Evolutionary conservation across 108 stramenopile genomes (phyloP).

Genomic region (Nitzschia inconspicua): DNA sequence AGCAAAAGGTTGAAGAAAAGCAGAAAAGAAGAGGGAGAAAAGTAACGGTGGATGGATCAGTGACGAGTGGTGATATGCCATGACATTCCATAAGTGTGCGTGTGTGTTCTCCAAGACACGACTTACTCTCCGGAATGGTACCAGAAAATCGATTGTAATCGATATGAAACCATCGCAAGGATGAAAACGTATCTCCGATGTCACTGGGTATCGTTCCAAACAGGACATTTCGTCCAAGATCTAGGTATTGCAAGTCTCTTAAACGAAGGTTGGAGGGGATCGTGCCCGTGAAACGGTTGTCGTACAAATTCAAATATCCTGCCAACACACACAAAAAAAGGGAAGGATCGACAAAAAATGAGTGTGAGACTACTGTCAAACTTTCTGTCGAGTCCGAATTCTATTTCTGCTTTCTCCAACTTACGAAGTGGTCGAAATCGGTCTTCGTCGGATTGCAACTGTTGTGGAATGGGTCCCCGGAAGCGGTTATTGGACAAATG

Average conservation of each 20-base stretch:
- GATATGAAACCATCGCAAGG: conserved; percentile 37
- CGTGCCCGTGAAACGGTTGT: conserved; percentile 25
- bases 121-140: conserved; percentile 29
- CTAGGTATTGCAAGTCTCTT: conserved; percentile 35
- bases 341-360: not conserved
- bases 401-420: no score
- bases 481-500: conserved; percentile 12
- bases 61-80: no score
- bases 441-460: not conserved
- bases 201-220: conserved; percentile 38
- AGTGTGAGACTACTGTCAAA: not conserved
- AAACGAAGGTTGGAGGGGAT: conserved; percentile 16
- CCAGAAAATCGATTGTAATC: conserved; percentile 47
- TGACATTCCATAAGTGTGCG: no score
- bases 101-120: no score
- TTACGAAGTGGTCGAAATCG: not conserved
- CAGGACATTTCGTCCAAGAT: conserved; percentile 39
- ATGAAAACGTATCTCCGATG: conserved; percentile 3
- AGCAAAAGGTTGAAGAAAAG: no score
- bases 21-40: no score
- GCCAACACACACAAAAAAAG: not conserved
- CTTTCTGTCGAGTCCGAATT: not conserved
- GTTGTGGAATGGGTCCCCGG: conserved; percentile 6
- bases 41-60: no score
- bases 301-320: conserved; percentile 28